A percentile compares a stretch with the other conserved stretches of the same genome.
Conservation (phyloP, 345 rosid genomes). For the Dipteronia sinensis region DNA sequence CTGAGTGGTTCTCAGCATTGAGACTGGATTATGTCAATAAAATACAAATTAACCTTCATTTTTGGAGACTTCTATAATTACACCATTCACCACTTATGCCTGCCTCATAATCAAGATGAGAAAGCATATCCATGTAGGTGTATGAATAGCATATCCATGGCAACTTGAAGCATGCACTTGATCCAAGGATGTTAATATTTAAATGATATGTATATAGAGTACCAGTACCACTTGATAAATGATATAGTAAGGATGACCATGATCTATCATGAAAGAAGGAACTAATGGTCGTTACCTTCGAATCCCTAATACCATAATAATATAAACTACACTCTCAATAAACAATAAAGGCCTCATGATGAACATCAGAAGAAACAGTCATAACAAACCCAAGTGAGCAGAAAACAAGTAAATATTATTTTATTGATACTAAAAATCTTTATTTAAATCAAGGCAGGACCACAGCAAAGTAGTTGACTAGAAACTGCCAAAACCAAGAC, state of each 20-base stretch:
- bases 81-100: too few species aligned
- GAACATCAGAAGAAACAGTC: not conserved
- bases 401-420: not conserved
- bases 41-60: not conserved
- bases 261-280: not conserved
- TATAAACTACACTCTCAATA: not conserved
- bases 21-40: not conserved
- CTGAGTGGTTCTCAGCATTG: not conserved
- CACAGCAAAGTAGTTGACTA: slow-evolving; percentile 7
- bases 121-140: not conserved
- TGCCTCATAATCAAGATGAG: not conserved
- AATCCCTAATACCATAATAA: not conserved
- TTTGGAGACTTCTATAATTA: not conserved
- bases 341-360: not conserved
- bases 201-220: not conserved
- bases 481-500: slow-evolving; percentile 19
- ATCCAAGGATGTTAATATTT: not conserved
- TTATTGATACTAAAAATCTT: not conserved
- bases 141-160: not conserved
- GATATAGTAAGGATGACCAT: not conserved
- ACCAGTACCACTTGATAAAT: not conserved
- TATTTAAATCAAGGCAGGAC: not conserved
- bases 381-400: not conserved
- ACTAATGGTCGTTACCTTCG: not conserved
- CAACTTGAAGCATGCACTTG: not conserved